Evolutionary conservation across 2,329 filamentous ascomycete species (phyloP), one percentile per base, ranked within the genome.

Genomic region (Penicillium sp.): DNA sequence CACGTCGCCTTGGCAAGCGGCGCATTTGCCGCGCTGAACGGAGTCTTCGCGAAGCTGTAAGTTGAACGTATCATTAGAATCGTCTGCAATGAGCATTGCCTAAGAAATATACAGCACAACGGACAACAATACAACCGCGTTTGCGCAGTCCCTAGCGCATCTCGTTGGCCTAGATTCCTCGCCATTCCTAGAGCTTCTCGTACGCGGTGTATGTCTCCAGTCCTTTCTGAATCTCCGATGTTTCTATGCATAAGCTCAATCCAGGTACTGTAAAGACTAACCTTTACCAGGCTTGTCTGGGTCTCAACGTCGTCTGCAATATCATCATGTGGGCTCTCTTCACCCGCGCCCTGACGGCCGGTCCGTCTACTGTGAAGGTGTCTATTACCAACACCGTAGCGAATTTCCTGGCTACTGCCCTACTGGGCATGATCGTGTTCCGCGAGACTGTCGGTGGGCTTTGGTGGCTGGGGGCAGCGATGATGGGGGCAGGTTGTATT

Each of bases 41-140:
- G 82, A 44, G 77, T 84, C n/a, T 85, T 85, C 65, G 82, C 82
- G 9, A 85, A 85, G 67, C 72, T 85, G 79, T 82, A 72, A 47
- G 50, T 28, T 49, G 29, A 18, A 18, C 9, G 4, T 13, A 33
- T 24, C n/a, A 24, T 12, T 29, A 15, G 33, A 20, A 23, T 12
- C 33, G 20, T 5, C 18, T 37, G 7, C 33, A 20, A 12, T 35
- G 7, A 18, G 32, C 10, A 12, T 10, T 1, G n/a, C 4, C 18
- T 28, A 33, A 54, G 8, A 47, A 28, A 12, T 12, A 23, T 32
- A 39, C 53, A 82, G 80, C 52, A 84, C 81, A 51, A 85, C 82
- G 13, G 83, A 81, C 9, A 69, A 77, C 39, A 73, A 83, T 51
- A 84, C 82, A 18, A 73, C 78, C 37, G 66, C 71, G 6, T 72